Percentiles rank a stretch among this genome's conserved stretches.
Conservation (phyloP, 106 monocot species). For the Iris macrosiphon region DNA sequence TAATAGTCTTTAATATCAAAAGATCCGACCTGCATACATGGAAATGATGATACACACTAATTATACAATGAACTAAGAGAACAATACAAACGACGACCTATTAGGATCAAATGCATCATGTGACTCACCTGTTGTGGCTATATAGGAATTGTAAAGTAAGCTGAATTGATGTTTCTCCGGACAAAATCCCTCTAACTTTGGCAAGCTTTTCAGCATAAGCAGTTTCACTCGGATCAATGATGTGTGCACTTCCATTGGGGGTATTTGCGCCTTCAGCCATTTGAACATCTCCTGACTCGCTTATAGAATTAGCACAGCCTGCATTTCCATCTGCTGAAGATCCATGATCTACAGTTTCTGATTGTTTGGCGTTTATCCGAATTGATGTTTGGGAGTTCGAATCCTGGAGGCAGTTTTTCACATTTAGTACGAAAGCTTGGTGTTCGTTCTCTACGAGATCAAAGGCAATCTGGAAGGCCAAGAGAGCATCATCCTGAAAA, state of each 20-base stretch:
- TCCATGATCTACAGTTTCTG: slow-evolving; percentile 9
- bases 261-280: slow-evolving; percentile 28
- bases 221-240: slow-evolving; percentile 46
- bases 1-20: slow-evolving; percentile 93
- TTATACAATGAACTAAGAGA: too few species aligned
- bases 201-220: slow-evolving; percentile 47
- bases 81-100: too few species aligned
- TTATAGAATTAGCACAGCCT: slow-evolving; percentile 2
- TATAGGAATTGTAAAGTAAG: slow-evolving; percentile 92
- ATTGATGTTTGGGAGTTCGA: slow-evolving; percentile 11
- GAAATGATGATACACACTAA: background rate
- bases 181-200: slow-evolving; percentile 83
- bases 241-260: slow-evolving; percentile 25
- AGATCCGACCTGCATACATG: slow-evolving; percentile 72
- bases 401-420: slow-evolving; percentile 42
- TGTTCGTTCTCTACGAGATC: slow-evolving; percentile 97
- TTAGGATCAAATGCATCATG: background rate
- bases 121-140: slow-evolving; percentile 81
- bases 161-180: slow-evolving; percentile 87
- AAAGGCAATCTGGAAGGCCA: slow-evolving; percentile 95
- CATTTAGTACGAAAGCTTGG: slow-evolving; percentile 84
- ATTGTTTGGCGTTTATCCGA: background rate
- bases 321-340: slow-evolving; percentile 16
- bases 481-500: slow-evolving; percentile 86
- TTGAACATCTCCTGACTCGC: slow-evolving; percentile 30